A percentile compares a stretch with the other conserved stretches of the same genome.
Evolutionary conservation across 176 grass and related monocot species (phyloP).

Genomic region (Carex parvula): DNA sequence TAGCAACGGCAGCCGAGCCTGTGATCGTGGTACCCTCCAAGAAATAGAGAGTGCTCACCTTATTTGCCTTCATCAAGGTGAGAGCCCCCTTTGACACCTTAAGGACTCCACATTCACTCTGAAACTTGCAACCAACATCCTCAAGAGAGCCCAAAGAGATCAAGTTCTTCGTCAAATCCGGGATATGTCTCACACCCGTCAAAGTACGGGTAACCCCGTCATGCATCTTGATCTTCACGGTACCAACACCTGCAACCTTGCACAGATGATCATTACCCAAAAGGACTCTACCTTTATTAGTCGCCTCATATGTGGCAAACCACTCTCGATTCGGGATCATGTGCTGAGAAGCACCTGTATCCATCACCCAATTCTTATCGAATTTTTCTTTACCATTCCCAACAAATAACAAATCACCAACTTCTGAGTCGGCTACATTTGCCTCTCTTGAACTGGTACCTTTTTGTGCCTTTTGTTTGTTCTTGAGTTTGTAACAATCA

Average conservation of each 20-base stretch:
- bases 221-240: background rate
- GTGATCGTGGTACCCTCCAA: background rate
- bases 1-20: background rate
- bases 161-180: too few relatives aligned
- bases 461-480: conserved; percentile 12
- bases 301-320: background rate
- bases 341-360: background rate
- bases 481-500: conserved; percentile 12
- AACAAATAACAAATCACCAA: background rate
- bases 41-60: background rate
- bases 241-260: background rate
- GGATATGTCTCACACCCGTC: background rate
- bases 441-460: background rate
- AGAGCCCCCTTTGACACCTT: background rate
- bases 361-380: conserved; percentile 12
- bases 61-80: background rate
- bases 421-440: background rate
- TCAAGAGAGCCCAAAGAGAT: conserved; percentile 10
- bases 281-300: background rate
- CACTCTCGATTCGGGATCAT: conserved; percentile 15
- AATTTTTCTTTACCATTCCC: background rate
- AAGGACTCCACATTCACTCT: background rate
- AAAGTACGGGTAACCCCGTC: background rate
- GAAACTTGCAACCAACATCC: background rate
- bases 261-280: conserved; percentile 2